phyloP scores from a whole-genome alignment of 2,329 filamentous ascomycete genomes.

The Lomentospora prolificans region DNA sequence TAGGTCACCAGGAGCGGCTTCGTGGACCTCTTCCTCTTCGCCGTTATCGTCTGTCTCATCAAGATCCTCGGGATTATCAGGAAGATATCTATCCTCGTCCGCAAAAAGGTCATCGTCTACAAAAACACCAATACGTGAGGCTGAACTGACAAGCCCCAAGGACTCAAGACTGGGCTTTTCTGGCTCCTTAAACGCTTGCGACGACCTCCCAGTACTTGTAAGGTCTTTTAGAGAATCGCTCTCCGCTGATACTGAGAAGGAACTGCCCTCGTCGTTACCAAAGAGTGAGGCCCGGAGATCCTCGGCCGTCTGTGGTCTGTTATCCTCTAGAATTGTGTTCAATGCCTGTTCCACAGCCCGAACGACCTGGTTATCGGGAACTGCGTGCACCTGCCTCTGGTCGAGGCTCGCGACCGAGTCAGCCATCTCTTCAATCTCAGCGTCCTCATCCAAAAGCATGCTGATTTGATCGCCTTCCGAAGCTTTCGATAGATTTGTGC shows the following conservation, averaged over 20 bases:
- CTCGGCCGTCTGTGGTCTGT: constrained; percentile 53
- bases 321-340: constrained; percentile 82
- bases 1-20: constrained; percentile 89
- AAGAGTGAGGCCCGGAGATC: constrained; percentile 60
- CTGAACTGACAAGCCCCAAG: constrained; percentile 78
- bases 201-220: background rate
- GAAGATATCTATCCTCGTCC: constrained; percentile 75
- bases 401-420: constrained; percentile 74
- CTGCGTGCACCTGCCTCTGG: constrained; percentile 48
- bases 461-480: constrained; percentile 49
- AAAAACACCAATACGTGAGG: constrained; percentile 85
- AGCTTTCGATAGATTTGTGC: background rate
- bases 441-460: constrained; percentile 73
- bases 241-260: constrained; percentile 12
- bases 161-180: constrained; percentile 84
- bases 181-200: constrained; percentile 29
- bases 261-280: constrained; percentile 33
- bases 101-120: constrained; percentile 87
- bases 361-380: constrained; percentile 70
- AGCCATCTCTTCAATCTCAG: constrained; percentile 61
- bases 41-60: constrained; percentile 46
- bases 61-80: constrained; percentile 74
- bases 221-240: constrained; percentile 48
- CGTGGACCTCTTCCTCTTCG: constrained; percentile 74
- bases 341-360: constrained; percentile 88